A percentile compares a stretch with the other conserved stretches of the same genome.
Conservation (phyloP, 805 yeast species). For the Candida koratica region DNA sequence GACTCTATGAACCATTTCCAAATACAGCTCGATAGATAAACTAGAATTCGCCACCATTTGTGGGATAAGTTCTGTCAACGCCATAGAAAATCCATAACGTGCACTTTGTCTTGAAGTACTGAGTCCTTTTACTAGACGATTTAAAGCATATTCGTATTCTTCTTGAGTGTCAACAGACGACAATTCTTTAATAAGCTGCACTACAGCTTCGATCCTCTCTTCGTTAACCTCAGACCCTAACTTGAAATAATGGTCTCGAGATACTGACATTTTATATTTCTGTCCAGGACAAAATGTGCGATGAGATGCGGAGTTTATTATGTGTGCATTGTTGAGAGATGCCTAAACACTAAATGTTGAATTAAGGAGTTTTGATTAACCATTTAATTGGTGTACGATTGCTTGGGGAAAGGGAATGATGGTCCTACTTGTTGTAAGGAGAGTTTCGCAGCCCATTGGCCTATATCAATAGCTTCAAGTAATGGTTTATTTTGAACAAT, state of each 20-base stretch:
- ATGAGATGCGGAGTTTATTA: constrained; percentile 1
- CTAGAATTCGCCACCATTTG: constrained; percentile 28
- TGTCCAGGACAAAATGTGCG: not conserved
- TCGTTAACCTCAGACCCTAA: constrained; percentile 71
- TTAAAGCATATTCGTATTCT: constrained; percentile 81
- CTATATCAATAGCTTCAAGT: constrained; percentile 64
- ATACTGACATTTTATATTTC: constrained; percentile 41
- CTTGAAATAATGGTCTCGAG: constrained; percentile 71
- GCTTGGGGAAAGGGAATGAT: constrained; percentile 79
- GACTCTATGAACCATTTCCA: constrained; percentile 38
- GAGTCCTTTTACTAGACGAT: constrained; percentile 75
- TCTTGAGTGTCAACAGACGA: constrained; percentile 34
- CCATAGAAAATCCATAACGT: constrained; percentile 83
- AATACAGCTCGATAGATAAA: constrained; percentile 31
- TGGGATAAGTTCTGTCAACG: constrained; percentile 64
- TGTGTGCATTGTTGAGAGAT: constrained; percentile 8
- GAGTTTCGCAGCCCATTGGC: constrained; percentile 94
- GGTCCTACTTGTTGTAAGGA: constrained; percentile 95
- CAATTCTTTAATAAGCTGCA: constrained; percentile 59
- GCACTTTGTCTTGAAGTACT: constrained; percentile 81
- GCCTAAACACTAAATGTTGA: constrained; percentile 7
- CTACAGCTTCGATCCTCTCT: constrained; percentile 73
- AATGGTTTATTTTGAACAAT: constrained; percentile 69
- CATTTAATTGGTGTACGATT: constrained; percentile 31
- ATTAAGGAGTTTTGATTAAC: not conserved